Evolutionary conservation across 2,329 filamentous ascomycete species (phyloP).

Genomic region (Bipolaris sorokiniana): DNA sequence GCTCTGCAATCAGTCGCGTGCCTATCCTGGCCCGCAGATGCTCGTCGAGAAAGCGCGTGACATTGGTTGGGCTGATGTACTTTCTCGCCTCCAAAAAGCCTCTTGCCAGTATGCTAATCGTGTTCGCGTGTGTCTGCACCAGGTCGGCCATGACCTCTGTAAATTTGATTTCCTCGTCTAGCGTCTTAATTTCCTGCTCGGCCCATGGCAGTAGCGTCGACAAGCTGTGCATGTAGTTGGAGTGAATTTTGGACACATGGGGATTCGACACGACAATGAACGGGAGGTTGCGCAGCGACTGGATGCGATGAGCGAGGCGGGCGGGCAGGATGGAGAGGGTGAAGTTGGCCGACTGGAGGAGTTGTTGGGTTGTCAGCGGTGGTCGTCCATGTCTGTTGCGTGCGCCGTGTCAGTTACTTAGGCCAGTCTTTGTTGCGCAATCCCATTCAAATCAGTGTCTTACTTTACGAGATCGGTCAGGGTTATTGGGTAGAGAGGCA

Average conservation of each 20-base stretch:
- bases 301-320: conserved; percentile 90
- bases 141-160: conserved; percentile 92
- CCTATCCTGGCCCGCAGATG: conserved; percentile 93
- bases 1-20: conserved; percentile 91
- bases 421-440: background rate
- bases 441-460: conserved; percentile 21
- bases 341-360: conserved; percentile 93
- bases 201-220: conserved; percentile 88
- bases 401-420: conserved; percentile 20
- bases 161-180: conserved; percentile 89
- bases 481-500: conserved; percentile 79
- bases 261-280: conserved; percentile 99
- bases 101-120: conserved; percentile 87
- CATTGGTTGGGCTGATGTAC: conserved; percentile 81
- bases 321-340: conserved; percentile 90
- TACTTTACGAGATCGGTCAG: conserved; percentile 89
- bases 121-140: conserved; percentile 93
- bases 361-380: conserved; percentile 77
- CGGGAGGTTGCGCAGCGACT: conserved; percentile 88
- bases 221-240: conserved; percentile 93
- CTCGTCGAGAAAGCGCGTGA: conserved; percentile 91
- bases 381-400: conserved; percentile 72
- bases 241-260: conserved; percentile 91
- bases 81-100: conserved; percentile 93
- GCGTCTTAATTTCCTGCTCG: conserved; percentile 71